Evolutionary conservation across 2,329 filamentous ascomycete species (phyloP).

Genomic region (Penicillium palitans): DNA sequence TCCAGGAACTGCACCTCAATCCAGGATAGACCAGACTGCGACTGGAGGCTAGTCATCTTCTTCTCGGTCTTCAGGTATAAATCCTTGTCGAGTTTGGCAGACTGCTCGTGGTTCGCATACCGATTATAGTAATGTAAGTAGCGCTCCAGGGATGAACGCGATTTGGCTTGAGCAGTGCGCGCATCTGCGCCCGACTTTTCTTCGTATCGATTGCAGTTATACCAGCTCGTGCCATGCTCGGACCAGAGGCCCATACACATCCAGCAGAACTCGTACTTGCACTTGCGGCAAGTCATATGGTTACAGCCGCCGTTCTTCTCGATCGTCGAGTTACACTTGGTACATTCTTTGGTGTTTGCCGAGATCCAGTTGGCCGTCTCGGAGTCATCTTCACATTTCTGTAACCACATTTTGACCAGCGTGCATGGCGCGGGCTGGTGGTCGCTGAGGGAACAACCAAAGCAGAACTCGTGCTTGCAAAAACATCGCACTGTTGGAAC

Average conservation of each 20-base stretch:
- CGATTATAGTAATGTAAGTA: constrained; percentile 99
- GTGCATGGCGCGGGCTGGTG: constrained; percentile 92
- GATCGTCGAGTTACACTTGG: constrained; percentile 92
- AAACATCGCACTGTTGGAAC: constrained; percentile 87
- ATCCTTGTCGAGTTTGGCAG: constrained; percentile 93
- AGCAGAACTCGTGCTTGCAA: constrained; percentile 89
- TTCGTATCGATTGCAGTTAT: constrained; percentile 97
- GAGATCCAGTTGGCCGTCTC: constrained; percentile 99
- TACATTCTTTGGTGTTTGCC: constrained; percentile 97
- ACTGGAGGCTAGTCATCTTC: constrained; percentile 97
- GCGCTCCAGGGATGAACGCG: constrained; percentile 85
- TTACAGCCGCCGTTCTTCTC: constrained; percentile 99
- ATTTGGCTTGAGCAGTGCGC: constrained; percentile 86
- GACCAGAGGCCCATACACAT: constrained; percentile 99
- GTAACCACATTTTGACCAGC: constrained; percentile 91
- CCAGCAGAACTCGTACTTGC: constrained; percentile 97
- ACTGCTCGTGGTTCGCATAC: constrained; percentile 98
- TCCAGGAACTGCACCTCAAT: constrained; percentile 98
- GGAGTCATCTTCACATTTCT: constrained; percentile 97
- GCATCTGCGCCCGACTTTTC: constrained; percentile 93
- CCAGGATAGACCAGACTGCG: constrained; percentile 94
- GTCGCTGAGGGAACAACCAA: constrained; percentile 84
- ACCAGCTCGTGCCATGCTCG: constrained; percentile 98
- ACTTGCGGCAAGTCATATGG: constrained; percentile 96
- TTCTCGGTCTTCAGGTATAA: constrained; percentile 95